A percentile compares a stretch with the other conserved stretches of the same genome.
Conservation (phyloP, 768 basidiomycete species). For the Lactifluus rugatus region DNA sequence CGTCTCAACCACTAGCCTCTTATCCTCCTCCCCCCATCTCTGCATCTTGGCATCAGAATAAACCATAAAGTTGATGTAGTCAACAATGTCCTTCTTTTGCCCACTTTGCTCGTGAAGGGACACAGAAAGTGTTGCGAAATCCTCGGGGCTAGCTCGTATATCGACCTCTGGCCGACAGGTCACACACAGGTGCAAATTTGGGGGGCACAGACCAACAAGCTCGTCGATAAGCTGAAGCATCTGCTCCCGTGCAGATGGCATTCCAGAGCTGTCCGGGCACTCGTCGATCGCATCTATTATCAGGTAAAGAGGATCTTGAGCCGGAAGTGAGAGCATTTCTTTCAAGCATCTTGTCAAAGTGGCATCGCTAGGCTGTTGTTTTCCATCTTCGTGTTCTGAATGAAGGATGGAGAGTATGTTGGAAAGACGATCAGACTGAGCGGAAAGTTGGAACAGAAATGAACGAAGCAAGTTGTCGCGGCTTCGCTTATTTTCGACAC, state of each 20-base stretch:
- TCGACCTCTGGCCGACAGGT: not conserved
- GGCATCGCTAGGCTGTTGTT: not conserved
- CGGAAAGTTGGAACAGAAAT: not conserved
- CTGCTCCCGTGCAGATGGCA: not conserved
- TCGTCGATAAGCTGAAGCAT: not conserved
- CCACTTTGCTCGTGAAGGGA: slow-evolving; percentile 1
- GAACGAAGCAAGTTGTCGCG: not conserved
- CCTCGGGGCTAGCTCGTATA: not conserved
- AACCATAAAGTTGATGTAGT: not conserved
- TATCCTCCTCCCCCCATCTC: slow-evolving; percentile 11
- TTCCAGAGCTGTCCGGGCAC: not conserved
- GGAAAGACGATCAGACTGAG: not conserved
- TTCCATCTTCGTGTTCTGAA: not conserved
- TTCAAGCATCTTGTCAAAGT: not conserved
- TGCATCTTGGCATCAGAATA: not conserved
- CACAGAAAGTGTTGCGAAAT: not conserved
- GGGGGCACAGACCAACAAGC: not conserved
- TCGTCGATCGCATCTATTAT: slow-evolving; percentile 4
- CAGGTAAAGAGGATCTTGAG: not conserved
- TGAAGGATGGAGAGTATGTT: not conserved
- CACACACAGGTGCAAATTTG: not conserved
- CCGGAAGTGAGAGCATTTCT: not conserved
- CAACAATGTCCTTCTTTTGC: not conserved
- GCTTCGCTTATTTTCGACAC: not conserved
- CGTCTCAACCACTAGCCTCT: not conserved